Percentiles rank a stretch among this genome's conserved stretches.
phyloP scores from a whole-genome alignment of 306 rosid species.

The Sphenostylis stenocarpa region DNA sequence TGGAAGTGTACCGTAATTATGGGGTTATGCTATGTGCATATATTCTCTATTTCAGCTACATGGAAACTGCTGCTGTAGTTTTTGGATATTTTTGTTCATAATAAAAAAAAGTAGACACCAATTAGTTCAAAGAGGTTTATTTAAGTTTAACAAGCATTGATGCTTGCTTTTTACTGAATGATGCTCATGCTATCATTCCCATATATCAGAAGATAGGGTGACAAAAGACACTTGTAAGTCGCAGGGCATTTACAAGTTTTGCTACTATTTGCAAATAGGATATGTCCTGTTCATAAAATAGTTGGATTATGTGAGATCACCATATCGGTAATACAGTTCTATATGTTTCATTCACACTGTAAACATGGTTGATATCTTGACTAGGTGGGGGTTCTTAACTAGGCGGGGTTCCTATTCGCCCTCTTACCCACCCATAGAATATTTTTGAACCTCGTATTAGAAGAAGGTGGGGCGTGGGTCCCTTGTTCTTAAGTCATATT shows the following conservation, averaged over 20 bases:
- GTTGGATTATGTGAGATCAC: not conserved
- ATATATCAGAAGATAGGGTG: conserved; percentile 8
- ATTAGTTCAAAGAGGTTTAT: not conserved
- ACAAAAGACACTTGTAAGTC: not conserved
- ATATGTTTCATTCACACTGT: not conserved
- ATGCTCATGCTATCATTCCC: not conserved
- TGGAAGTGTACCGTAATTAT: not conserved
- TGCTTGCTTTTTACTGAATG: not conserved
- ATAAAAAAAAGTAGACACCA: not conserved
- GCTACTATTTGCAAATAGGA: not conserved
- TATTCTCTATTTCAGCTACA: conserved; percentile 17
- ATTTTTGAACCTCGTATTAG: not conserved
- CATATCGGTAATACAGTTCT: not conserved
- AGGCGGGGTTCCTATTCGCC: not conserved
- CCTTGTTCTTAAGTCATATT: not conserved
- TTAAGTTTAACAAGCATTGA: not conserved
- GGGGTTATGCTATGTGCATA: not conserved
- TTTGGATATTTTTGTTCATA: not conserved
- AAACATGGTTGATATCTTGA: not conserved
- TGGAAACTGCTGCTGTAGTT: conserved; percentile 5
- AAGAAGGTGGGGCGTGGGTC: not conserved
- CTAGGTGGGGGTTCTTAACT: not conserved
- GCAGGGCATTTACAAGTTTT: not conserved
- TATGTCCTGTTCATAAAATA: not conserved
- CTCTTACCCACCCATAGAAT: not conserved